Evolutionary conservation across 202 grass and related monocot species (phyloP).

Genomic region (Setaria italica): DNA sequence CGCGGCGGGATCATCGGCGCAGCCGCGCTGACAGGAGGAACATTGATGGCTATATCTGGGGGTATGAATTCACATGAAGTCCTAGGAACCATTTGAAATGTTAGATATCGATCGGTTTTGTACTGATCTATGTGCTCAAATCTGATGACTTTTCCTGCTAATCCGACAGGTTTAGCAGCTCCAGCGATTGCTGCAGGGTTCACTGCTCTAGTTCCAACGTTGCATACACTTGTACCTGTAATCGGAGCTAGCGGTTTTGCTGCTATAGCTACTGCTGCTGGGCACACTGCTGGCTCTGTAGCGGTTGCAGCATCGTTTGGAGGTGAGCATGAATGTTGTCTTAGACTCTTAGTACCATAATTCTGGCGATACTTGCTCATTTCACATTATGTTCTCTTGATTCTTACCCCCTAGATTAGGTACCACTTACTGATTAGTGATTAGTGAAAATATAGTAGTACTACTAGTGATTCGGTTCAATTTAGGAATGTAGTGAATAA

Average conservation of each 20-base stretch:
- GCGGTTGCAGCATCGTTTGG: constrained; percentile 99
- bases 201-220: constrained; percentile 77
- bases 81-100: constrained; percentile 14
- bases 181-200: constrained; percentile 97
- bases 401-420: not conserved
- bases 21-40: constrained; percentile 91
- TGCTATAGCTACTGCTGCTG: constrained; percentile 90
- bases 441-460: not conserved
- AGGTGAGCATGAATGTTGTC: constrained; percentile 54
- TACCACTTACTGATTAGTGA: not conserved
- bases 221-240: constrained; percentile 81
- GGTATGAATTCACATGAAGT: constrained; percentile 48
- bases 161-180: constrained; percentile 82
- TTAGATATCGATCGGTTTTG: not conserved
- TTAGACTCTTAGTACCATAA: not conserved
- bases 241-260: constrained; percentile 96
- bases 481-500: not conserved
- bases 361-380: not conserved
- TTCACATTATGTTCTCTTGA: not conserved
- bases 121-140: not conserved
- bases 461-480: not conserved
- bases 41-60: constrained; percentile 89
- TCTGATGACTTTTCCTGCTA: constrained; percentile 10
- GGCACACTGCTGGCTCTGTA: constrained; percentile 88
- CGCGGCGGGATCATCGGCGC: constrained; percentile 90